phyloP scores from a whole-genome alignment of 345 rosid genomes.

The Eucalyptus regnans region DNA sequence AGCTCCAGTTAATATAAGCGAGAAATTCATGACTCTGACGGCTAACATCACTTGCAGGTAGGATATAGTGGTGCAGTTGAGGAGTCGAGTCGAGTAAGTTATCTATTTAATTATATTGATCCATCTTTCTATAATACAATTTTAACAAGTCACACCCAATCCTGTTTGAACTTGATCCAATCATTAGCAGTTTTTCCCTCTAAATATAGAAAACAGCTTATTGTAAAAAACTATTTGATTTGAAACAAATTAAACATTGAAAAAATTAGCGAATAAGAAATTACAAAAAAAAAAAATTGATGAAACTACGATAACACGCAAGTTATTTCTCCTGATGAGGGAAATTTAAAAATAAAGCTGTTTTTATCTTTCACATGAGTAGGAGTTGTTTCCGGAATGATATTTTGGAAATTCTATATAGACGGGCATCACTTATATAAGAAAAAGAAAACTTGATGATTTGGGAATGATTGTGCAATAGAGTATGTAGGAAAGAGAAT shows the following conservation, averaged over 20 bases:
- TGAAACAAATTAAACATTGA: too few relatives aligned
- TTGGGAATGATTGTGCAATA: background rate
- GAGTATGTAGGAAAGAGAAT: background rate
- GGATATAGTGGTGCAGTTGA: background rate
- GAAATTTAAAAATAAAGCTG: too few relatives aligned
- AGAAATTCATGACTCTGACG: constrained; percentile 7
- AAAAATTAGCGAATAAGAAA: background rate
- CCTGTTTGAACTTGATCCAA: background rate
- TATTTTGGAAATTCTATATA: background rate
- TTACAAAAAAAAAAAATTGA: background rate
- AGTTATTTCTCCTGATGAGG: background rate
- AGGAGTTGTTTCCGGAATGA: background rate
- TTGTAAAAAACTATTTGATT: too few relatives aligned
- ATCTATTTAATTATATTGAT: too few relatives aligned
- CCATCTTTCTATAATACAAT: background rate
- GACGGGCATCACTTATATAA: background rate
- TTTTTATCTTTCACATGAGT: background rate
- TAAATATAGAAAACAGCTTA: background rate
- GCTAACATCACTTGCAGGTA: background rate
- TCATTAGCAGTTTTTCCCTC: background rate
- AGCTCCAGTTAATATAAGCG: constrained; percentile 9
- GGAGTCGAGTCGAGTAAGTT: background rate
- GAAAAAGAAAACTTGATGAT: background rate
- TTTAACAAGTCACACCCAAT: background rate
- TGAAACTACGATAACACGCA: background rate